Evolutionary conservation across 2,329 filamentous ascomycete genomes (phyloP).

Genomic region (Aspergillus sp.): DNA sequence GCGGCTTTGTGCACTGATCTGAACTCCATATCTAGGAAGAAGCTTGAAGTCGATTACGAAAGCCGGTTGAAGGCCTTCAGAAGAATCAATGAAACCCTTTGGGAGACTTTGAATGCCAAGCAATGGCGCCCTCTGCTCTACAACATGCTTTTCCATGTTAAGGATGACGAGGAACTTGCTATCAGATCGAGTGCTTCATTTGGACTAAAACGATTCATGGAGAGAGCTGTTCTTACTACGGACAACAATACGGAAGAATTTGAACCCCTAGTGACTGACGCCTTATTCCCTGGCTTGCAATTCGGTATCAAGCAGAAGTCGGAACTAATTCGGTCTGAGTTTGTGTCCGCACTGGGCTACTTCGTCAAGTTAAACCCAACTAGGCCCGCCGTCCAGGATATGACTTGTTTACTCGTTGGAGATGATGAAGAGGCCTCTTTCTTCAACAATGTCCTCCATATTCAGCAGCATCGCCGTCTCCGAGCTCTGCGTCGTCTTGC

Average conservation of each 20-base stretch:
- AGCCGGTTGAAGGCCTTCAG: conserved; percentile 73
- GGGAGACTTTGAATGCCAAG: conserved; percentile 55
- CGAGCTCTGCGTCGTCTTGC: conserved; percentile 77
- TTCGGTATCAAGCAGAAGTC: conserved; percentile 71
- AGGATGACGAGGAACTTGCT: conserved; percentile 80
- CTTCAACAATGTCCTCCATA: conserved; percentile 88
- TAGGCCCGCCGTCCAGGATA: conserved; percentile 68
- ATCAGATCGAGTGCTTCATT: conserved; percentile 80
- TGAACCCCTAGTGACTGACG: conserved; percentile 57
- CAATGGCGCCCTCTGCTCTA: conserved; percentile 87
- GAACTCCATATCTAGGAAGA: conserved; percentile 69
- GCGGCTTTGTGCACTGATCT: conserved; percentile 70
- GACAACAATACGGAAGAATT: conserved; percentile 39
- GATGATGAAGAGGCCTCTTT: conserved; percentile 80
- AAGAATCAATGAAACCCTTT: conserved; percentile 61
- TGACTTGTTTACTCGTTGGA: conserved; percentile 64
- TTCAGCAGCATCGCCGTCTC: conserved; percentile 79
- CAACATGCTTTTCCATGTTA: conserved; percentile 84
- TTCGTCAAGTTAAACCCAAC: conserved; percentile 66
- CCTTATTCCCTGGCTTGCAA: conserved; percentile 72
- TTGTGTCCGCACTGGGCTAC: conserved; percentile 72
- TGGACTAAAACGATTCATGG: conserved; percentile 71
- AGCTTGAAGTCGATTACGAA: conserved; percentile 83
- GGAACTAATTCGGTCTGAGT: conserved; percentile 79
- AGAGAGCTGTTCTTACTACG: conserved; percentile 50